Evolutionary conservation across 352 stramenopile genomes (phyloP), one percentile per base, ranked within the genome.

Genomic region (Globisporangium apiculatum): DNA sequence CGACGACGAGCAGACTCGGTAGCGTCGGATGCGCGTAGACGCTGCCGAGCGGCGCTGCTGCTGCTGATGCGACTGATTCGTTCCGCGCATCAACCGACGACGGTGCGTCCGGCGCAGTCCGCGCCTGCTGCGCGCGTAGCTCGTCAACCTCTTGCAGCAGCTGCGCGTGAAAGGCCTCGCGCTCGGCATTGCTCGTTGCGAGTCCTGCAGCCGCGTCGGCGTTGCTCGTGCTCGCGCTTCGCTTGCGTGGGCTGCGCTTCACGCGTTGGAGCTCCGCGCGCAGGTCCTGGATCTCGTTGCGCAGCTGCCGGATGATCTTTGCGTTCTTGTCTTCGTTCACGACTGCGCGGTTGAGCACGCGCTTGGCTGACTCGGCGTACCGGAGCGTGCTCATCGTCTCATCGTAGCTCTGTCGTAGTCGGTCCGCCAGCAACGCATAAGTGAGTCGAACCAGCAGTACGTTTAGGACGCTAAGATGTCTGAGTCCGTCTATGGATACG

Each of bases 261-360:
- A 66, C 66, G 17, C 43, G 56, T 24, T 62, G 54, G 7, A 93
- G 65, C 37, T 91, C 71, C 0, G 52, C 49, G 18, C 65, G 65
- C 14, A 93, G 63, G 12, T 83, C 71, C 4, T 81, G 65, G 14
- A 92, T 86, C 64, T 94, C 80, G 46, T 92, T 65, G 1, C 80
- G 80, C 42, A 92, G 58, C 60, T 91, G 73, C 0, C 84, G 82
- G 48, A 94, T 92, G 14, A 91, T 83, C 10, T 71, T 69, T 6
- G 80, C 80, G 31, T 94, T 94, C 48, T 84, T 79, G 55, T 94
- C 84, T 69, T 94, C 84, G 43, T 94, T 92, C 37, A 92, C 75
- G 1, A 90, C 79, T 0, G 81, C 82, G 8, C 79, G 73, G 47
- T 94, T 94, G 63, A 92, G 86, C 56, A 92, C 82, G 43, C 76